Base-by-base conservation (phyloP, 2,329 filamentous ascomycete species). In the Podosphaera fusca region DNA sequence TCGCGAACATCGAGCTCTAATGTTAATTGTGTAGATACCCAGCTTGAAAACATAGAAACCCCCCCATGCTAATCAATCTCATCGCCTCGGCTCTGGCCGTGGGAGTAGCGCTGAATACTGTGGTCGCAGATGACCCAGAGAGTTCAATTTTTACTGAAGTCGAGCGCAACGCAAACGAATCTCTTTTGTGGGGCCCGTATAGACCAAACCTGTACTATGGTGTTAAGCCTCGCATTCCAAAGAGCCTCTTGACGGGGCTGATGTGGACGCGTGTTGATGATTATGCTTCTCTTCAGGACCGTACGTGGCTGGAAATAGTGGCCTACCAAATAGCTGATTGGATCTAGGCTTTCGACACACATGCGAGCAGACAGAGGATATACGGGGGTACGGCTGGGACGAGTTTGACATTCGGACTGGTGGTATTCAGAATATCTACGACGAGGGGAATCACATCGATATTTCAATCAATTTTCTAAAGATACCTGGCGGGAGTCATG, bases 301-400 rank as follows among this genome's bases (percentile, higher is more conserved):
- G 87, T 92, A 72, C 64, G 82, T 72, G 58, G 56, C n/a, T 47
- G 30, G 7, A 33, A 10, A 42, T 14, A 3, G 38, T 7, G 38
- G 5, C 10, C 3, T 7, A 42, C 38, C 4, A 42, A 42, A 8
- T 6, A 42, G 38, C 64, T 58, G 65, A 58, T 51, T 9, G 34
- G 3, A n/a, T 57, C 33, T 67, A 92, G 87, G 82, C 64, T 84
- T 95, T 64, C 82, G 92, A 61, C 88, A 95, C 69, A 95, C 92
- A 0, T 98, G 92, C 71, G 92, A 96, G 69, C 92, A 98, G 69
- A 80, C 92, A 68, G 87, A 94, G 68, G 85, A 85, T 62, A 94
- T 98, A 77, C 84, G 81, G 53, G 90, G 90, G 57, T 98, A 98
- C 69, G 92, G 92, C 60, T 98, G 92, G 92, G 89, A 96, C 65